These are phyloP conservation scores for Fraxinus dipetala DNA, from an alignment of 305 asterid genomes.

Conservation along the genomic window DNA sequence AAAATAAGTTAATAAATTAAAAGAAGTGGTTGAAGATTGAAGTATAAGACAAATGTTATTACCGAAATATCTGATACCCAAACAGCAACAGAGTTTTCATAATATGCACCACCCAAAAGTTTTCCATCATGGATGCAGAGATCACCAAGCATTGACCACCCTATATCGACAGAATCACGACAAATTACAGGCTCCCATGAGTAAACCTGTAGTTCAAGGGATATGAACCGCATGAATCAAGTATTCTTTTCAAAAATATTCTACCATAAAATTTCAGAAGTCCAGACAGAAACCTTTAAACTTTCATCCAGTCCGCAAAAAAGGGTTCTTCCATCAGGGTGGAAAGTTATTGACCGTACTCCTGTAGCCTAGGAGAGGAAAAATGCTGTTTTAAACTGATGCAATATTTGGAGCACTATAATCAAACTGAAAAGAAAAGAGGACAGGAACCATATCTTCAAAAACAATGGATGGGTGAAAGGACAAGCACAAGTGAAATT, in stretches of 20 bases:
- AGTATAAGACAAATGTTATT: slow-evolving; percentile 28
- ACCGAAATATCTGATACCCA: slow-evolving; percentile 97
- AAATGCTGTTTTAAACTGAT: slow-evolving; percentile 21
- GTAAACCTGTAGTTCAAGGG: slow-evolving; percentile 62
- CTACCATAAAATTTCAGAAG: slow-evolving; percentile 16
- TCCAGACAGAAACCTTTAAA: slow-evolving; percentile 60
- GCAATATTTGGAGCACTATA: slow-evolving; percentile 11
- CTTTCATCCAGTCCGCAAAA: slow-evolving; percentile 90
- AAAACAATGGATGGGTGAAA: neutral
- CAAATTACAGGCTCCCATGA: slow-evolving; percentile 97
- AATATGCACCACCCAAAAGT: slow-evolving; percentile 90
- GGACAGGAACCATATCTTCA: neutral
- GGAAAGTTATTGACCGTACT: slow-evolving; percentile 79
- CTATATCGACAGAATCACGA: slow-evolving; percentile 92
- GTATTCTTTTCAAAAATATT: slow-evolving; percentile 11
- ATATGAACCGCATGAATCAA: slow-evolving; percentile 21
- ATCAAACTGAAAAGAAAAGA: slow-evolving; percentile 2
- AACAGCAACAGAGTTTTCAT: slow-evolving; percentile 81
- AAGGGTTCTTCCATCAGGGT: slow-evolving; percentile 91
- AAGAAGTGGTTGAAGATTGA: slow-evolving; percentile 16
- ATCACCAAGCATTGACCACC: slow-evolving; percentile 95
- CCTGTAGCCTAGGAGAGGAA: slow-evolving; percentile 64
- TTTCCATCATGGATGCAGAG: slow-evolving; percentile 85
- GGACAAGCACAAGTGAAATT: slow-evolving; percentile 4
- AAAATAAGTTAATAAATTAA: slow-evolving; percentile 10